A percentile compares a stretch with the other conserved stretches of the same genome.
These are phyloP conservation scores for Monilinia fructicola DNA, from an alignment of 2,329 filamentous ascomycete genomes.

Conservation along the genomic window DNA sequence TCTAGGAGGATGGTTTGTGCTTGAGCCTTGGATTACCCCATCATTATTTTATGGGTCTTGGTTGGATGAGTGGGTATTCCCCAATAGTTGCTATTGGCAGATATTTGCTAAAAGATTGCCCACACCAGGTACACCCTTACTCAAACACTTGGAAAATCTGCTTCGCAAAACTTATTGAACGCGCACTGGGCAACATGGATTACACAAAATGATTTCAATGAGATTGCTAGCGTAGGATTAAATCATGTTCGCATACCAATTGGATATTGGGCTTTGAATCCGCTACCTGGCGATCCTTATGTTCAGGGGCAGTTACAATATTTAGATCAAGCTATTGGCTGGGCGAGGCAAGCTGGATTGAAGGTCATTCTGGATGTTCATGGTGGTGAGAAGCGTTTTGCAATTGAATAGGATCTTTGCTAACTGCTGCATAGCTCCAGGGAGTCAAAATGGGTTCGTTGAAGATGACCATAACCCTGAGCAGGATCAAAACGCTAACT, in stretches of 20 bases:
- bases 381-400: slow-evolving; percentile 49
- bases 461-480: background rate
- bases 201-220: slow-evolving; percentile 45
- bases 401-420: background rate
- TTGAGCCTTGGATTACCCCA: slow-evolving; percentile 54
- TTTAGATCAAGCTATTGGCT: slow-evolving; percentile 56
- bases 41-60: slow-evolving; percentile 48
- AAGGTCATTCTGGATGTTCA: slow-evolving; percentile 69
- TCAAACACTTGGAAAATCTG: slow-evolving; percentile 48
- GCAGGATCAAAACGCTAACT: background rate
- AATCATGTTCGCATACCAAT: slow-evolving; percentile 66
- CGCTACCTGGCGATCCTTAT: slow-evolving; percentile 56
- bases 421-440: slow-evolving; percentile 47
- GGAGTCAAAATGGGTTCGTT: slow-evolving; percentile 58
- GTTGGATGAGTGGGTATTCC: slow-evolving; percentile 40
- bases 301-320: slow-evolving; percentile 60
- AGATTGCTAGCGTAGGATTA: slow-evolving; percentile 49
- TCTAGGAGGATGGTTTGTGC: slow-evolving; percentile 51
- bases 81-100: background rate
- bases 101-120: background rate
- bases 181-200: slow-evolving; percentile 60
- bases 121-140: slow-evolving; percentile 37
- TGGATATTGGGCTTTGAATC: slow-evolving; percentile 63
- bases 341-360: slow-evolving; percentile 57
- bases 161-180: slow-evolving; percentile 47